Base-by-base conservation (phyloP, 2,329 filamentous ascomycete genomes). In the Sclerotinia borealis region DNA sequence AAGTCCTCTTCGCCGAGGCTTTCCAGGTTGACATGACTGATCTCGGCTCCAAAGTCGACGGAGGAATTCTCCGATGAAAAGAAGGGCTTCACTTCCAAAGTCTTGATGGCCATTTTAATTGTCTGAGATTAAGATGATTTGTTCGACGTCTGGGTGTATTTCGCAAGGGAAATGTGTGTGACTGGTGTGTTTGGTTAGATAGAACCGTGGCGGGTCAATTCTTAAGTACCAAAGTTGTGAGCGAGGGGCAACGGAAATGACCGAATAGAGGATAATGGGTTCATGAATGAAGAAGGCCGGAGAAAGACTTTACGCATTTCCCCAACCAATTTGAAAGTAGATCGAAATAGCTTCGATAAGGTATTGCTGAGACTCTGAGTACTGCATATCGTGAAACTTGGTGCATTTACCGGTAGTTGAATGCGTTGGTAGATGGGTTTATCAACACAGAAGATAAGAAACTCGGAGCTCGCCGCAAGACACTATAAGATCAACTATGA, bases 1-100 rank as follows among this genome's bases (percentile, higher is more conserved):
- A 91, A 91, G 70, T 89, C 85, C 68, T 79, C 79, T 68, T 90
- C 87, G 59, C 79, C 83, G 51, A 90, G 75, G 60, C 83, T 82
- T 70, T 90, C 85, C 47, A 89, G 75, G 69, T 89, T 80, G 43
- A 82, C 77, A 51, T 85, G 83, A 43, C 78, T 76, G 66, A 89
- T 78, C 31, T 82, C 73, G 11, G 85, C 86, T 1, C 87, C 87
- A 63, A 90, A 87, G 70, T 85, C 79, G 64, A 85, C 76, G 2
- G 71, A 56, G 6, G 75, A 78, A 29, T 64, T 68, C 15, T 67
- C 64, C 5, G 68, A 68, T 25, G 64, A 63, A 15, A 62, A 37
- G 43, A 74, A 52, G 56, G 71, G 71, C 19, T 64, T 66, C 22
- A 73, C 64, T 66, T 73, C 64, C 37, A 74, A 66, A 22, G 66